phyloP scores from a whole-genome alignment of 371 early-diverging fungal genomes.

The Circinella minor region DNA sequence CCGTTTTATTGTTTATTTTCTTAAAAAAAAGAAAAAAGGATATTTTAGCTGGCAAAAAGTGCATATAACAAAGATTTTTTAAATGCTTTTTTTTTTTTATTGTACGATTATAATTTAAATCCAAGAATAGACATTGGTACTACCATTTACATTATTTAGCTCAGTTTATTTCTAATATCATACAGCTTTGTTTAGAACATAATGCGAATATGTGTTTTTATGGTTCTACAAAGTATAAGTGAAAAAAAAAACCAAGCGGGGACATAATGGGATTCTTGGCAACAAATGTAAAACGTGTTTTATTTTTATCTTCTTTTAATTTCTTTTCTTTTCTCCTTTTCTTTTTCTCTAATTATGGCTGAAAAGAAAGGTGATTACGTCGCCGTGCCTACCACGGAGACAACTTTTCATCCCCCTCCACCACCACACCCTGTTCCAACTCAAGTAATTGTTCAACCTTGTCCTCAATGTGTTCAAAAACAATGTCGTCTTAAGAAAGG shows the following conservation, averaged over 20 bases:
- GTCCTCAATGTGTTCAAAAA: background rate
- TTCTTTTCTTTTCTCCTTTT: constrained; percentile 11
- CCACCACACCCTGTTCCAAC: background rate
- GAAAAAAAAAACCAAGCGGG: background rate
- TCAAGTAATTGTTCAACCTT: constrained; percentile 4
- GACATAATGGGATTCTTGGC: constrained; percentile 13
- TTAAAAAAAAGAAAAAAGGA: background rate
- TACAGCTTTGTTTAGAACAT: too few relatives aligned
- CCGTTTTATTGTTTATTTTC: background rate
- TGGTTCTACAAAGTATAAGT: too few relatives aligned
- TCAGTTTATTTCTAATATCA: background rate
- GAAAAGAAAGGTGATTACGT: constrained; percentile 24
- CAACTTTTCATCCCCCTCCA: background rate
- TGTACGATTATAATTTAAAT: background rate
- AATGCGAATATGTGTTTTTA: too few relatives aligned
- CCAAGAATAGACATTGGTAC: constrained; percentile 3
- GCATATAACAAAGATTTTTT: too few relatives aligned
- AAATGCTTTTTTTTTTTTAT: too few relatives aligned
- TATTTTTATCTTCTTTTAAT: background rate
- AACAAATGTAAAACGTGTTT: constrained; percentile 1
- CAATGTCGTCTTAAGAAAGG: background rate
- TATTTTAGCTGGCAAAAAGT: too few relatives aligned
- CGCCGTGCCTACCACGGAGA: constrained; percentile 18
- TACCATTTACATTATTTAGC: background rate
- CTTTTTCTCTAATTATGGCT: constrained; percentile 12